Base-by-base conservation (phyloP, 768 basidiomycete genomes). In the Russula griseocarnosa region DNA sequence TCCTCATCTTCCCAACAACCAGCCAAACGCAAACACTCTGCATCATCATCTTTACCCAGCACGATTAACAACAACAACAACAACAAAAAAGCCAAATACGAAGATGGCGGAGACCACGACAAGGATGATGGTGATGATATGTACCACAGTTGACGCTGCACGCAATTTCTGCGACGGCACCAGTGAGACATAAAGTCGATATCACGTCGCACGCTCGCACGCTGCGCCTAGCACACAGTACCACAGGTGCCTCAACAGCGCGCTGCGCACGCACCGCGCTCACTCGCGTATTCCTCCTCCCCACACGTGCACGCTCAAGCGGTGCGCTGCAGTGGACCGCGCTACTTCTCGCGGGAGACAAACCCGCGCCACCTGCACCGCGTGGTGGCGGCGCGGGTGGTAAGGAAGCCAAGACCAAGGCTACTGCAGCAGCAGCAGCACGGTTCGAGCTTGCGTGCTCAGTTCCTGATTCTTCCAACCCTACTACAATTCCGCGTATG, bases 181-280 rank as follows among this genome's bases (percentile, higher is more conserved):
- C 90, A 13, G 73, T 91, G 57, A 85, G 90, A 57, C 90, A 88
- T 76, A 90, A 89, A 66, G 81, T 87, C 44, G 83, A 91, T 69
- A 79, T 90, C 69, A 81, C 81, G 3, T 74, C 88, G 44, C 79
- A 84, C 69, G 69, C 76, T 24, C 72, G 75, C 22, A 76, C 82
- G 7, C 76, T 91, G 60, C 77, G 76, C 7, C 79, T 91, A 69
- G 74, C 77, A 3, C 78, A 86, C 71, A 76, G 84, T 0, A 69
- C 75, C 0, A 80, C 85, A 0, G 77, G 79, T 54, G 76, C 74
- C 16, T 62, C 81, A 9, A 86, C 87, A 68, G 75, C 80, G 0
- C 77, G 76, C 16, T 74, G 86, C 51, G 79, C 83, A 2, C 77
- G 85, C 32, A 18, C 50, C 0, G 67, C 68, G 24, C 72, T 90